phyloP scores from a whole-genome alignment of 2,329 filamentous ascomycete species.

The Fusarium oligoseptatum region DNA sequence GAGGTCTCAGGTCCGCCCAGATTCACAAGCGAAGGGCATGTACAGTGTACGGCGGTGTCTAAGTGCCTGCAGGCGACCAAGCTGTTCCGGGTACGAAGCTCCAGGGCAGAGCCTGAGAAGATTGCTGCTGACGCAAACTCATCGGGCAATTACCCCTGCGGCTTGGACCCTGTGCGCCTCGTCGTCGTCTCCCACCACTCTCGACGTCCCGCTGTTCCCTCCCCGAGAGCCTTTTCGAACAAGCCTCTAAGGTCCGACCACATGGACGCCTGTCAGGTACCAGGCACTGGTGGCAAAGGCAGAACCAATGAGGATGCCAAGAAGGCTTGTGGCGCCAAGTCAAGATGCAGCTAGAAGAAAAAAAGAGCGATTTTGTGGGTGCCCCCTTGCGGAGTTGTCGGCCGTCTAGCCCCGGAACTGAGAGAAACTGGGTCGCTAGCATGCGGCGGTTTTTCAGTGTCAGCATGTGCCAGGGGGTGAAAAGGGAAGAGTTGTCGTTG shows the following conservation, averaged over 20 bases:
- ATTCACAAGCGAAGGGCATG: slow-evolving; percentile 19
- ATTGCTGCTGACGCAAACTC: slow-evolving; percentile 23
- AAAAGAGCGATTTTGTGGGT: slow-evolving; percentile 41
- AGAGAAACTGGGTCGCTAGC: slow-evolving; percentile 36
- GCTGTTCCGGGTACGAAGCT: slow-evolving; percentile 17
- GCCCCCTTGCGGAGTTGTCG: slow-evolving; percentile 28
- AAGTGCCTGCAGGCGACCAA: slow-evolving; percentile 40
- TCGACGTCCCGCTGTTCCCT: slow-evolving; percentile 9
- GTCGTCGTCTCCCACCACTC: slow-evolving; percentile 7
- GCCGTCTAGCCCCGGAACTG: slow-evolving; percentile 30
- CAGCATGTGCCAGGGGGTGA: slow-evolving; percentile 23
- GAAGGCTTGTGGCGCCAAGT: slow-evolving; percentile 14
- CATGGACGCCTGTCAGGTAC: slow-evolving; percentile 59
- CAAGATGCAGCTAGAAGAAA: slow-evolving; percentile 45
- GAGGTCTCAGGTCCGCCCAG: slow-evolving; percentile 21
- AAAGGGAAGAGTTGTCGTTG: slow-evolving; percentile 14
- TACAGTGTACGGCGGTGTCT: slow-evolving; percentile 14
- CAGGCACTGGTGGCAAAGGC: slow-evolving; percentile 49
- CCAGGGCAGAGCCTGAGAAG: neutral
- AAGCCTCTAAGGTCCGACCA: slow-evolving; percentile 56
- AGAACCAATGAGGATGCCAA: slow-evolving; percentile 49
- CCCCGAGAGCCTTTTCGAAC: slow-evolving; percentile 29
- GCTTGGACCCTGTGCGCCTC: slow-evolving; percentile 12
- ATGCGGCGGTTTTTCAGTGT: slow-evolving; percentile 29
- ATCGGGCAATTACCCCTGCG: slow-evolving; percentile 9